Base-by-base conservation (phyloP, 202 grass and related monocot genomes). In the Setaria italica region DNA sequence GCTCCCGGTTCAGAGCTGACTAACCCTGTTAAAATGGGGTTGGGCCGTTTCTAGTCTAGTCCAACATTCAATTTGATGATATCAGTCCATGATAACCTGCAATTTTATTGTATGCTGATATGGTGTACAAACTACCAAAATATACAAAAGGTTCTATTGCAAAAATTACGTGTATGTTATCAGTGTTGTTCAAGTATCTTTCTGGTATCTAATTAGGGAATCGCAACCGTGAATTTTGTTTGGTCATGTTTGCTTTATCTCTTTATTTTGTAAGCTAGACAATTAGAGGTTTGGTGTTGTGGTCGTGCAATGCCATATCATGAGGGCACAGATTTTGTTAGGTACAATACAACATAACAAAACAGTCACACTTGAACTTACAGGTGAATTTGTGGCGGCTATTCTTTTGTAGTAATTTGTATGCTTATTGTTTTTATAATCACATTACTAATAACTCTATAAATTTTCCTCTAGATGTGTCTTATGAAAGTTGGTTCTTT, bases 201-300 rank as follows among this genome's bases (percentile, higher is more conserved):
- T 41, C 39, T 41, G 39, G 39, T 70, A 57, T 46, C 39, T 60
- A 30, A 62, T 15, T 47, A 48, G 25, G 46, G 21, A 60, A 33
- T 17, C 30, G 14, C 74, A 21, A 39, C 12, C 19, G 70, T 25
- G 62, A 29, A 11, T 21, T 54, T 25, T 41, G 39, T 67, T n/a
- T 80, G 4, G 3, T 35, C 62, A 4, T 37, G 19, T 79, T 50
- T 80, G 2, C 16, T 51, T 51, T 11, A 46, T 43, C 33, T 51
- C 70, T 67, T 45, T 15, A 45, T 86, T 42, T 30, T 2, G 1
- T 51, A 63, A 79, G 66, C 45, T 79, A 56, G 13, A 62, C 1
- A 17, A 30, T 80, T 80, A 34, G 78, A 68, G 63, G 6, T 67
- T 86, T 53, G 55, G 55, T 35, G 10, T 62, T 62, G 60, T 77